Evolutionary conservation across 1,139 yeast genomes (phyloP), one percentile per base, ranked within the genome.

Genomic region (Yamadazyma oceani): DNA sequence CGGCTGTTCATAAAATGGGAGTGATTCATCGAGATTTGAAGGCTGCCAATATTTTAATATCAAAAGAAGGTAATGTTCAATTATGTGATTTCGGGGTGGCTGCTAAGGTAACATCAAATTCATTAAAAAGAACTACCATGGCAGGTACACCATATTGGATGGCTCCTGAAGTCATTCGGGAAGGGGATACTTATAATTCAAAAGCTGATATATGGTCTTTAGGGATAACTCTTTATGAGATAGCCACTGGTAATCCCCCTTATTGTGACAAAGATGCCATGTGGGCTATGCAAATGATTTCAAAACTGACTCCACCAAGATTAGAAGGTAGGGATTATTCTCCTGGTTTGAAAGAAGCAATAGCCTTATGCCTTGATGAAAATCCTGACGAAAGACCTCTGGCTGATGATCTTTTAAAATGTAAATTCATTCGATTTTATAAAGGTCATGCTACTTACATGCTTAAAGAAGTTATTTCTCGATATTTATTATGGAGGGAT

Each of bases 141-240:
- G 97, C 96, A 0, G 99, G 99, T 5, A 94, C 99, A 0, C 98
- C 98, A 0, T 94, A 90, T 59, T 94, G 99, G 99, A 94, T 94
- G 99, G 98, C 98, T 0, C 98, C 98, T 0, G 98, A 92, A 59
- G 98, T 92, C 17, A 92, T 92, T 31, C 78, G 90, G 56, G 97
- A 92, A 58, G 98, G 98, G 23, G 85, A 85, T 15, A 73, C 84
- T 2, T 88, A 88, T 59, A 86, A 87, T 52, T 78, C 80, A 36
- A 88, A 85, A 61, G 96, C 94, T 0, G 96, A 88, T 58, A 85
- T 88, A 9, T 88, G 96, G 96, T 86, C 95, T 1, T 62, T 92
- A 36, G 99, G 99, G 13, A 87, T 94, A 41, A 92, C 98, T 0
- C 72, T 89, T 7, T 94, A 82, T 62, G 99, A 94, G 62, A 83